Conservation (phyloP, 2,329 filamentous ascomycete genomes). For the Aspergillus versicolor region DNA sequence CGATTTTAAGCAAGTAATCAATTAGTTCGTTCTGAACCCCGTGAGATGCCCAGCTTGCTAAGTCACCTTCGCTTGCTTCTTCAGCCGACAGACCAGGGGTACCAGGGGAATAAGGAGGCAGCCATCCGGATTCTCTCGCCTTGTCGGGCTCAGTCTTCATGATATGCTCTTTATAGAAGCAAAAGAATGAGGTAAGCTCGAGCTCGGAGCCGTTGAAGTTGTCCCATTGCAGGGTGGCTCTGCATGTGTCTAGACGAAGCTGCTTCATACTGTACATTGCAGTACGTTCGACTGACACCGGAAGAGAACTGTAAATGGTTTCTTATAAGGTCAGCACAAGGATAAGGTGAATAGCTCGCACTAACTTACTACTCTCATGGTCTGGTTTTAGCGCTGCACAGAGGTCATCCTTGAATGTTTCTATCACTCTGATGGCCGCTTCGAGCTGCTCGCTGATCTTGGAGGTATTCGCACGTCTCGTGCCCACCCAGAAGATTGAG, state of each 20-base stretch:
- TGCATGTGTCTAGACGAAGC: slow-evolving; percentile 21
- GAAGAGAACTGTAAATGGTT: slow-evolving; percentile 16
- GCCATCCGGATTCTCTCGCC: slow-evolving; percentile 19
- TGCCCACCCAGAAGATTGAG: slow-evolving; percentile 21
- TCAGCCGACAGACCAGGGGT: slow-evolving; percentile 14
- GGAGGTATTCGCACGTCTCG: slow-evolving; percentile 6
- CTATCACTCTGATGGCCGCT: slow-evolving; percentile 20
- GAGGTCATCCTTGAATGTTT: slow-evolving; percentile 23
- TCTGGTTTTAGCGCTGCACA: slow-evolving; percentile 5
- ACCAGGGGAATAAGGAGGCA: slow-evolving; percentile 14
- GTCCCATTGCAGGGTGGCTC: slow-evolving; percentile 19
- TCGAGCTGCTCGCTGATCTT: slow-evolving; percentile 18
- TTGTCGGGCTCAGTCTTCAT: slow-evolving; percentile 12
- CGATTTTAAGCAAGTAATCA: slow-evolving; percentile 23
- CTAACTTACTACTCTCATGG: slow-evolving; percentile 19
- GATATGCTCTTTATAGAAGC: slow-evolving; percentile 20
- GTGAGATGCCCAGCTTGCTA: slow-evolving; percentile 16
- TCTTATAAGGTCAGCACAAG: slow-evolving; percentile 8
- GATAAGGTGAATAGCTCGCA: background rate
- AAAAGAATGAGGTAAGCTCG: slow-evolving; percentile 20
- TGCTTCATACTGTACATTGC: slow-evolving; percentile 18
- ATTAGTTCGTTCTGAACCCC: slow-evolving; percentile 6
- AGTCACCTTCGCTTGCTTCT: slow-evolving; percentile 8
- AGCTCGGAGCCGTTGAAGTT: slow-evolving; percentile 17
- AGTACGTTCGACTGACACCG: slow-evolving; percentile 12